Evolutionary conservation across 2,329 filamentous ascomycete species (phyloP).

Genomic region (Aspergillus tamarii): DNA sequence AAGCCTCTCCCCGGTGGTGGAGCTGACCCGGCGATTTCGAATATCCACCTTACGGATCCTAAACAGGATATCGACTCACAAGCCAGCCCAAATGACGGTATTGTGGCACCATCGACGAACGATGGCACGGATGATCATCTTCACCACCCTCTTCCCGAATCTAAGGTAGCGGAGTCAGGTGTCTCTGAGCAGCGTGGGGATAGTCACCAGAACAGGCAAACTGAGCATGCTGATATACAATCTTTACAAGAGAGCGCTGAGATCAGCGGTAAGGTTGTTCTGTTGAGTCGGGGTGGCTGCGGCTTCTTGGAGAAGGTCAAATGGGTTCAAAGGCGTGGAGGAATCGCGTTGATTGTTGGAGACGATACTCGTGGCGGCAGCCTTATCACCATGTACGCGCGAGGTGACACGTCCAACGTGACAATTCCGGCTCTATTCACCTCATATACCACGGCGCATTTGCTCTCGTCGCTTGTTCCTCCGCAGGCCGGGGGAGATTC

Average conservation of each 20-base stretch:
- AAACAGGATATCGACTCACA: conserved; percentile 25
- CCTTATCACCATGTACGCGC: conserved; percentile 97
- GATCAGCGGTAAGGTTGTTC: conserved; percentile 88
- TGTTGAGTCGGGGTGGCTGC: conserved; percentile 90
- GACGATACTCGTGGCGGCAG: conserved; percentile 88
- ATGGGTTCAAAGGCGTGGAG: conserved; percentile 92
- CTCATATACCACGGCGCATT: conserved; percentile 88
- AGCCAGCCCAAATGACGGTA: conserved; percentile 21
- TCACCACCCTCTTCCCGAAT: conserved; percentile 60
- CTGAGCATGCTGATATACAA: conserved; percentile 83
- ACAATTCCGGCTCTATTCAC: conserved; percentile 95
- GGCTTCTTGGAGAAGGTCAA: conserved; percentile 97
- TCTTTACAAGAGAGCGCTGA: conserved; percentile 89
- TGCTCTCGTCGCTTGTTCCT: conserved; percentile 85
- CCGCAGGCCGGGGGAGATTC: conserved; percentile 66
- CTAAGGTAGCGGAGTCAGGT: conserved; percentile 40
- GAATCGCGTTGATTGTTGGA: conserved; percentile 86
- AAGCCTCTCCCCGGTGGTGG: conserved; percentile 29
- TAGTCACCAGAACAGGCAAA: conserved; percentile 35
- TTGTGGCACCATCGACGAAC: conserved; percentile 45
- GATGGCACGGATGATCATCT: conserved; percentile 88
- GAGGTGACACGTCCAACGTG: conserved; percentile 91
- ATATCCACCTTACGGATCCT: conserved; percentile 27
- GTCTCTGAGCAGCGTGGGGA: conserved; percentile 39
- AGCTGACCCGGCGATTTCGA: conserved; percentile 24